These are phyloP conservation scores for Monilinia fructicola DNA, from an alignment of 2,329 filamentous ascomycete species.

Conservation along the genomic window DNA sequence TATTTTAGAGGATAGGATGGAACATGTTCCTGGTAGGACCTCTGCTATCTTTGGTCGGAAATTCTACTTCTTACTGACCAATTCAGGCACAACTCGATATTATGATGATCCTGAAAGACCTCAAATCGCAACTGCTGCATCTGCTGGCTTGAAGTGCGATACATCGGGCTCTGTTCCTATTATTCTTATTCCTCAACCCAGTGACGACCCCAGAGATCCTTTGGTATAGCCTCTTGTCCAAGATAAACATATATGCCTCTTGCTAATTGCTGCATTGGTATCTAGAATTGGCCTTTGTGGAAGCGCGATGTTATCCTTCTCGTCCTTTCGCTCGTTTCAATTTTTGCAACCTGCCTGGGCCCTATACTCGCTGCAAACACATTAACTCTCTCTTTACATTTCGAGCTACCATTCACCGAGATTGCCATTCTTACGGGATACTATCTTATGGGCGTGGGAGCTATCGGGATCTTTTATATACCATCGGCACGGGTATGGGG, in stretches of 20 bases:
- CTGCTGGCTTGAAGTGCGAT: conserved; percentile 67
- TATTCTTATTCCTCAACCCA: conserved; percentile 87
- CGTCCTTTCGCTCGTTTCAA: conserved; percentile 74
- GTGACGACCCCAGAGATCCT: conserved; percentile 87
- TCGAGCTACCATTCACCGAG: conserved; percentile 65
- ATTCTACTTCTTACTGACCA: not conserved
- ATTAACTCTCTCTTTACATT: conserved; percentile 69
- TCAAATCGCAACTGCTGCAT: conserved; percentile 44
- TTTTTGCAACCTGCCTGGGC: conserved; percentile 81
- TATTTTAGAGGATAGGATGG: conserved; percentile 61
- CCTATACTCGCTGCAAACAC: conserved; percentile 89
- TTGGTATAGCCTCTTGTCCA: conserved; percentile 51
- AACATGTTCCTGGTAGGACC: conserved; percentile 70
- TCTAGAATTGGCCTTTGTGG: conserved; percentile 81
- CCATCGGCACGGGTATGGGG: conserved; percentile 88
- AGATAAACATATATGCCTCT: conserved; percentile 21
- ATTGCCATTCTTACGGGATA: conserved; percentile 84
- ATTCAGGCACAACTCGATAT: conserved; percentile 60
- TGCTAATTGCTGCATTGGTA: conserved; percentile 24
- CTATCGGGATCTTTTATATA: conserved; percentile 81
- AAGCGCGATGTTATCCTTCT: conserved; percentile 77
- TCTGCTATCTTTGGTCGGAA: not conserved
- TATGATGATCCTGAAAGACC: conserved; percentile 58
- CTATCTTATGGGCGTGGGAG: conserved; percentile 78
- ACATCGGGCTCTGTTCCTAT: conserved; percentile 64